Evolutionary conservation across 2,329 filamentous ascomycete genomes (phyloP), one percentile per base, ranked within the genome.

Genomic region (Ophiostoma sp.): DNA sequence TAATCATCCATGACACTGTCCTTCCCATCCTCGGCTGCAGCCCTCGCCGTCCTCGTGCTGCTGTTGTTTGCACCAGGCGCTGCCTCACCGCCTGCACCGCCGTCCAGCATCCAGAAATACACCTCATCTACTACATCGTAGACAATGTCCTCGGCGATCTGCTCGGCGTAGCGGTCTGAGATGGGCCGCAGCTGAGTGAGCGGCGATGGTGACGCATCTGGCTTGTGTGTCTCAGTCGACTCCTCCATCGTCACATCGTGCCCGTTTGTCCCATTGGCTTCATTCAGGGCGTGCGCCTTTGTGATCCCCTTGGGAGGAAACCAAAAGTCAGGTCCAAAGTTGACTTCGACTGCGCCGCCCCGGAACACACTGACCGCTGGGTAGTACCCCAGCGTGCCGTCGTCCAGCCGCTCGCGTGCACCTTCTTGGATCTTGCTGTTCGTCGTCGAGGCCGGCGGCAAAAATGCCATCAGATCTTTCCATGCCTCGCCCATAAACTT

Each of bases 61-160:
- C 63, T 45, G 18, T 44, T 47, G 41, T 64, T 47, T 3, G 38
- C 38, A 8, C 60, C 58, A 4, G 60, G 38, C n/a, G 60, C 60
- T 16, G 58, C 38, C 40, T 27, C 40, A 42, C 63, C 64, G 7
- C 45, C 44, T 12, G 63, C 40, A 11, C 63, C 64, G 44, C 45
- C 44, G 38, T 65, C 64, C 5, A 65, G 64, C 77, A 88, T 83
- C 88, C 87, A 96, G 79, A 91, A 95, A 79, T 96, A 93, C 65
- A 96, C 91, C 79, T 99, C 95, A 75, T 99, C 95, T 44, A 98
- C 84, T 67, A 99, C 85, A 77, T 99, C 95, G 76, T 93, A 97
- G 42, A 97, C 85, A 38, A 97, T 83, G 75, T 99, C 95, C 79
- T 99, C 95, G 14, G 90, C 93, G 70, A 99, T 93, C 80, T 98